Evolutionary conservation across 768 basidiomycete species (phyloP).

Genomic region (Auricularia heimuer): DNA sequence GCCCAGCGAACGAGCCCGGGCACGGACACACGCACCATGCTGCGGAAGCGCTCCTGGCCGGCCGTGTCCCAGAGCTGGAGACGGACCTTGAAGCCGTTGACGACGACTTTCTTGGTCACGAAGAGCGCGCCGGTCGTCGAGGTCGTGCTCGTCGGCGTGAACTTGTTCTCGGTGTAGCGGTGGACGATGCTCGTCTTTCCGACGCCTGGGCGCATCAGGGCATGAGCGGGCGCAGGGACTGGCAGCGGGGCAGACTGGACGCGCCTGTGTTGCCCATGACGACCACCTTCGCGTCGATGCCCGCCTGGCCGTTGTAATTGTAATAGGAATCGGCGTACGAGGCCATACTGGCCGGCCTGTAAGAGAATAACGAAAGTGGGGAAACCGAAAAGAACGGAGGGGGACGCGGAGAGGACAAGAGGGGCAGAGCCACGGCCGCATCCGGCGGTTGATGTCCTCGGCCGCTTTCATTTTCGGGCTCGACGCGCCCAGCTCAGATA

Average conservation of each 20-base stretch:
- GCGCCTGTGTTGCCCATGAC: conserved; percentile 77
- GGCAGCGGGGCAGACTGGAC: conserved; percentile 18
- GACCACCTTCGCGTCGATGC: conserved; percentile 91
- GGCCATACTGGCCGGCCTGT: conserved; percentile 47
- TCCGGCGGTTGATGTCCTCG: no score
- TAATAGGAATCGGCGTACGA: conserved; percentile 49
- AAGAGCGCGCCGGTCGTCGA: conserved; percentile 91
- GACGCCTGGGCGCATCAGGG: conserved; percentile 44
- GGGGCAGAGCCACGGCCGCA: neutral
- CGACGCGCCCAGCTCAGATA: neutral
- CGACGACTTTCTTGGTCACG: conserved; percentile 82
- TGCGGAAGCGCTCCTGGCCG: conserved; percentile 86
- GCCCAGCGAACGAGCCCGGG: conserved; percentile 4
- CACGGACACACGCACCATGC: conserved; percentile 50
- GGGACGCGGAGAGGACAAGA: conserved; percentile 20
- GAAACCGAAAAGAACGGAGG: conserved; percentile 30
- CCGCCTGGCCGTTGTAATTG: conserved; percentile 64
- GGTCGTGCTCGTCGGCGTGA: conserved; percentile 78
- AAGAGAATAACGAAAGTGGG: conserved; percentile 29
- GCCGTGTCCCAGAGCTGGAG: conserved; percentile 62
- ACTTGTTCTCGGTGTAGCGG: conserved; percentile 84
- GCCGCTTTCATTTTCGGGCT: neutral
- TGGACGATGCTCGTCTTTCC: conserved; percentile 88
- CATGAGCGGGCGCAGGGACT: conserved; percentile 2
- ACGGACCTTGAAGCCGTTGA: conserved; percentile 78